phyloP scores from a whole-genome alignment of 257 asterid genomes.

The Jacaranda copaia region DNA sequence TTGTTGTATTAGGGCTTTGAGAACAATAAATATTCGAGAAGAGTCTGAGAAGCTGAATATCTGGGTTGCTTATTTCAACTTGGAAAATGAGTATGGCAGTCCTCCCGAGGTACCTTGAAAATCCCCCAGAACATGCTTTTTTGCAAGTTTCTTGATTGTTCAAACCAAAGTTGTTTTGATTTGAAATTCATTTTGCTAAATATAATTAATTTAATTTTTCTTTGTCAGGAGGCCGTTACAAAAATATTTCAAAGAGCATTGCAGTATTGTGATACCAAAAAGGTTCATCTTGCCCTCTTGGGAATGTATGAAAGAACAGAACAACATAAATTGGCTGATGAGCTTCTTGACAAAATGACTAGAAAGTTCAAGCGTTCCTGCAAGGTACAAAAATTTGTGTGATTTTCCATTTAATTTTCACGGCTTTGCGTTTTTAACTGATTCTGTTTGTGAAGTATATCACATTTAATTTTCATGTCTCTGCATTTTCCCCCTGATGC shows the following conservation, averaged over 20 bases:
- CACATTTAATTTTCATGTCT: too few relatives aligned
- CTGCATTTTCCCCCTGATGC: too few relatives aligned
- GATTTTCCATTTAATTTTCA: constrained; percentile 10
- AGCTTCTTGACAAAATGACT: constrained; percentile 79
- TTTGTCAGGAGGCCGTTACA: constrained; percentile 74
- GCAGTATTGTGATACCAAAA: constrained; percentile 88
- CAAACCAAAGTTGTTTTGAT: not conserved
- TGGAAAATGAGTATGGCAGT: constrained; percentile 87
- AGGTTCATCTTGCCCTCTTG: constrained; percentile 79
- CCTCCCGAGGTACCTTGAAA: constrained; percentile 81
- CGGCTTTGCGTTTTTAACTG: not conserved
- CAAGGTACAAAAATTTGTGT: constrained; percentile 61
- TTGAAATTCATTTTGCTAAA: not conserved
- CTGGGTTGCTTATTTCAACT: constrained; percentile 93
- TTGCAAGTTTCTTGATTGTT: constrained; percentile 2
- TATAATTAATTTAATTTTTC: not conserved
- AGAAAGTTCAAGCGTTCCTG: constrained; percentile 86
- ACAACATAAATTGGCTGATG: constrained; percentile 69
- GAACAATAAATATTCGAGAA: constrained; percentile 81
- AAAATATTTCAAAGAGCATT: constrained; percentile 84
- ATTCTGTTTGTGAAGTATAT: not conserved
- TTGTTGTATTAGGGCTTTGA: constrained; percentile 76
- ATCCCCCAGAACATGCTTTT: not conserved
- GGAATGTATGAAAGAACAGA: constrained; percentile 85
- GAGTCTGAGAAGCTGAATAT: constrained; percentile 92